Base-by-base conservation (phyloP, 177 flowering plant genomes). In the Vitis hybrid region DNA sequence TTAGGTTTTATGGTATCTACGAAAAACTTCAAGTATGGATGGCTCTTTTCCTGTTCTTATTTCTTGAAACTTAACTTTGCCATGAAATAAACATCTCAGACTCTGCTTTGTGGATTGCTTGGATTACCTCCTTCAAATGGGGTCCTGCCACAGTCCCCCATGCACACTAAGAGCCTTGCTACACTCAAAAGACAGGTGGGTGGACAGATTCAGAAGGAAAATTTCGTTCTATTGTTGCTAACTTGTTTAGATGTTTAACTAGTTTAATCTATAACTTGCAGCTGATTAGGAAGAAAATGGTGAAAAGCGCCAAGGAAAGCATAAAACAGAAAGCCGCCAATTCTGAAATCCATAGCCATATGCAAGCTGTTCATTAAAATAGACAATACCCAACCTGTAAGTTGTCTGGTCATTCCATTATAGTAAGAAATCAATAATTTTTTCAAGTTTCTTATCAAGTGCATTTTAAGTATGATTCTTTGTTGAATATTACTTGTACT, bases 321-420 rank as follows among this genome's bases (percentile, higher is more conserved):
- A 91, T 92, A 17, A 75, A 82, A 71, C 70, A 70, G 67, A 80
- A 88, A 57, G 90, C 82, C 15, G 87, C 78, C 73, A 81, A 80
- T 65, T 74, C 85, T 14, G 96, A 92, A 79, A 87, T 92, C 15
- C 91, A 89, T 71, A 87, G 86, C 51, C 82, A 83, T 66, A 88
- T 91, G 92, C 88, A 91, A 73, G 88, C 75, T 30, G 90, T 92
- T 92, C 71, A 75, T 91, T 26, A 85, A 91, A 81, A 85, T 87
- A 82, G 97, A 92, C 57, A 68, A 48, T 54, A 57, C 80, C 58
- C 79, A 82, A 15, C 23, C 34, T 21, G 97, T 91, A 81, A 79
- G 89, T 79, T 10, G 55, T 69, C 49, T 10, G 12, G 1, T 30
- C 30, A 10, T 65, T 19, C 3, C 62, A 26, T 62, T 51, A 19